Evolutionary conservation across 129 eudicot species (phyloP).

Genomic region (Ambrosia artemisiifolia): DNA sequence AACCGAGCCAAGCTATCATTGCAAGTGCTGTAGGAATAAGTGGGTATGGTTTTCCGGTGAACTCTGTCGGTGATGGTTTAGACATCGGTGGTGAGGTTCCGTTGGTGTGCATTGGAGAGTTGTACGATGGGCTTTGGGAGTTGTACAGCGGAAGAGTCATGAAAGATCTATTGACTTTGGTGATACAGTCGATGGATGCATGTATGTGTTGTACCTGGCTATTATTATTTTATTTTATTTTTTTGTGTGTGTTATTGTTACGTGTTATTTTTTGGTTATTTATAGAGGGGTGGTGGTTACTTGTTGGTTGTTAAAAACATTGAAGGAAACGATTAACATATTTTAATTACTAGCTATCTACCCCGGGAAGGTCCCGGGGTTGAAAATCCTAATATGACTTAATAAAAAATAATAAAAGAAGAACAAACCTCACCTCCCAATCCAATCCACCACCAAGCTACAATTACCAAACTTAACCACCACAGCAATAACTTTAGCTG

Average conservation of each 20-base stretch:
- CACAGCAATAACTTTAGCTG: no score
- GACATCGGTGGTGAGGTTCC: constrained; percentile 20
- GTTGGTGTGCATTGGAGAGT: constrained; percentile 8
- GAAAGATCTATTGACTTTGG: constrained; percentile 2
- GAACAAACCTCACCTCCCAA: no score
- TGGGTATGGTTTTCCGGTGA: constrained; percentile 46
- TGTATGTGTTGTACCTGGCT: neutral
- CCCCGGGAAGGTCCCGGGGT: no score
- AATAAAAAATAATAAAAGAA: no score
- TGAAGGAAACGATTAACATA: neutral
- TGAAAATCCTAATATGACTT: no score
- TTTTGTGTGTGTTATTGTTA: neutral
- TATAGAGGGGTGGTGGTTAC: constrained; percentile 8
- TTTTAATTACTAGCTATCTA: no score
- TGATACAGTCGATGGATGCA: neutral
- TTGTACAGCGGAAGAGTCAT: constrained; percentile 26
- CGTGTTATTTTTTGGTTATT: neutral
- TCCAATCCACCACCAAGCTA: no score
- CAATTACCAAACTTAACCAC: no score
- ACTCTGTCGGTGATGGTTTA: constrained; percentile 41
- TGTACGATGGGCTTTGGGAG: constrained; percentile 11
- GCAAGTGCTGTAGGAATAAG: constrained; percentile 37
- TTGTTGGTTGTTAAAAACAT: neutral
- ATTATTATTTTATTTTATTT: neutral
- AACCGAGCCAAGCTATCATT: constrained; percentile 59